Percentiles rank a stretch among this genome's conserved stretches.
phyloP scores from a whole-genome alignment of 805 yeast genomes.

The Wickerhamomyces subpelliculosus region DNA sequence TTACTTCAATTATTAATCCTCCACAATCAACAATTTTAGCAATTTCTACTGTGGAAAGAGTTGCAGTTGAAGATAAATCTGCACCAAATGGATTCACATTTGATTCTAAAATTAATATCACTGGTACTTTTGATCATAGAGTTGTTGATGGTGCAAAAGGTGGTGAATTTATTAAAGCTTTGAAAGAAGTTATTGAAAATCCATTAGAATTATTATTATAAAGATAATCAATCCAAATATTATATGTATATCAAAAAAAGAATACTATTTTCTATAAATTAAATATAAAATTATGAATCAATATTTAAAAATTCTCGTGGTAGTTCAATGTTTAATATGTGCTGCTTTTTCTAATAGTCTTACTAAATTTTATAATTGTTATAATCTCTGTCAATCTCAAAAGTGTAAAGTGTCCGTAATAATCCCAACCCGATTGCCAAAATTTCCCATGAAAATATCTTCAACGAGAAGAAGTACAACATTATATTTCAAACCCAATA shows the following conservation, averaged over 20 bases:
- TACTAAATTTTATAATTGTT: too few species aligned
- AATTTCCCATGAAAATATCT: too few species aligned
- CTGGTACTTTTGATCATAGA: constrained; percentile 98
- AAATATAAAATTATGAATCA: too few species aligned
- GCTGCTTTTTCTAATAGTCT: too few species aligned
- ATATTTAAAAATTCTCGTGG: too few species aligned
- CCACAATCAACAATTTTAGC: constrained; percentile 96
- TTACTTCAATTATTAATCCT: constrained; percentile 97
- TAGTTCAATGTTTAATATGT: too few species aligned
- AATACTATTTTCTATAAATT: too few species aligned
- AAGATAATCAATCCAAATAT: constrained; percentile 5
- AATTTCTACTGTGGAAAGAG: constrained; percentile 86
- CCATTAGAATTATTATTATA: constrained; percentile 90
- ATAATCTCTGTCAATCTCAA: too few species aligned
- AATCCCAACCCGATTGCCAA: too few species aligned
- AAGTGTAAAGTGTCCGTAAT: too few species aligned
- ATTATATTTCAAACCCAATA: too few species aligned
- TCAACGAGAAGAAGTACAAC: too few species aligned
- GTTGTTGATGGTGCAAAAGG: constrained; percentile 96
- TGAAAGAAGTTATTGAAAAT: constrained; percentile 88
- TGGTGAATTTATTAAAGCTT: constrained; percentile 92
- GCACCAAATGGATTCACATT: constrained; percentile 89
- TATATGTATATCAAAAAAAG: background rate
- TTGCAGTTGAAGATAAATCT: constrained; percentile 87
- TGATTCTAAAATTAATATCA: constrained; percentile 84